Conservation (phyloP, 2,329 filamentous ascomycete genomes). For the Tolypocladium album region DNA sequence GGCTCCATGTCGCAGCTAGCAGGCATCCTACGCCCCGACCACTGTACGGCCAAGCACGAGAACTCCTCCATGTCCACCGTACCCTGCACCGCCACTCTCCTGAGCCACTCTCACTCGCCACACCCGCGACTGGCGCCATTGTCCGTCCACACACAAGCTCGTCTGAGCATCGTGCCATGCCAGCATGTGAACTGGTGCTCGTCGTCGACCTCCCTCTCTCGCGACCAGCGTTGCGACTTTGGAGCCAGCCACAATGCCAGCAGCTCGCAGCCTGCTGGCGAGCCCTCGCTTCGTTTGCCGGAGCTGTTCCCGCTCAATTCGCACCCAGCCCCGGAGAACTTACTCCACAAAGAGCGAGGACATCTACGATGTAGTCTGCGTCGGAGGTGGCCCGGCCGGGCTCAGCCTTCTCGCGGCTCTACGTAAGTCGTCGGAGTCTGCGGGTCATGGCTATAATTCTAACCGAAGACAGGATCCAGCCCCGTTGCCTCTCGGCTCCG, state of each 20-base stretch:
- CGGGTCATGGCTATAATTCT: neutral
- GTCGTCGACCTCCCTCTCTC: neutral
- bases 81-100: neutral
- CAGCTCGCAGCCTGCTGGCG: slow-evolving; percentile 12
- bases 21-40: neutral
- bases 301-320: slow-evolving; percentile 31
- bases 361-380: slow-evolving; percentile 87
- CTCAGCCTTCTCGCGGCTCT: slow-evolving; percentile 71
- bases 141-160: neutral
- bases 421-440: slow-evolving; percentile 33
- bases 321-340: slow-evolving; percentile 23
- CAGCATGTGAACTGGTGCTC: neutral
- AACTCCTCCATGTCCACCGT: too few relatives aligned
- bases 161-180: neutral
- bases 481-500: slow-evolving; percentile 66
- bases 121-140: neutral
- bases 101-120: neutral
- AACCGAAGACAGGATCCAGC: slow-evolving; percentile 51
- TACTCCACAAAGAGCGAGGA: slow-evolving; percentile 45
- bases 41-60: too few relatives aligned
- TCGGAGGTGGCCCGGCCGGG: slow-evolving; percentile 82
- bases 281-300: slow-evolving; percentile 31
- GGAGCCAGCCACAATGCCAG: slow-evolving; percentile 12
- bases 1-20: neutral
- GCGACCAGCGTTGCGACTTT: neutral